Evolutionary conservation across 2,329 filamentous ascomycete genomes (phyloP), one percentile per base, ranked within the genome.

Genomic region (Claviceps cyperi): DNA sequence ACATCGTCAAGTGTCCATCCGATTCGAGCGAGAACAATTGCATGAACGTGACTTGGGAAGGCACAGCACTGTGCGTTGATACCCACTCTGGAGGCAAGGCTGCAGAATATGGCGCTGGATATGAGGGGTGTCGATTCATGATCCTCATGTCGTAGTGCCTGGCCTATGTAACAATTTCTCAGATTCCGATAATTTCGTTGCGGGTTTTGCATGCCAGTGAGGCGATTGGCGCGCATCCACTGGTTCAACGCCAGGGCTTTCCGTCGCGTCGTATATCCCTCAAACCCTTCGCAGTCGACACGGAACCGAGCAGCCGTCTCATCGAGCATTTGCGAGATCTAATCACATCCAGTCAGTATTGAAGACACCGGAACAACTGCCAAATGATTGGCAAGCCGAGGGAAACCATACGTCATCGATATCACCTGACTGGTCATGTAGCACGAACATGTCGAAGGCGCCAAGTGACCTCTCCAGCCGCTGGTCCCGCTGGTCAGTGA

Each of bases 381-480:
- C 36, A 24, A 24, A n/a, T 39, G 35, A 2, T 21, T 41, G 22
- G 22, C 41, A 36, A 28, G 35, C 21, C 45, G 9, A 19, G 21
- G 32, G 22, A 38, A 43, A 13, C 59, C 75, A 51, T 66, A 84
- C 83, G 68, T 88, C 80, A 51, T 84, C 75, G 48, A 91, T 67
- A 60, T 94, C 88, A n/a, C 83, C 81, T 32, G 75, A 72, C 17
- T 80, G 76, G 50, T 84, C 83, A 55, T 84, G 80, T 28, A 91
- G 70, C 44, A 94, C 80, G 65, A 97, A 97, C 66, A 97, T 76
- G 64, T 97, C 92, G 63, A 94, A 94, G 14, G 84, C 84, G 19
- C 82, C 84, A 15, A 97, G 69, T 1, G 84, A 84, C 51, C 77
- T 76, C 62, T 95, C 90, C 19, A 95, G 67, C 55, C 49, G 63